phyloP scores from a whole-genome alignment of 129 eudicot species.

The Logfia minima region DNA sequence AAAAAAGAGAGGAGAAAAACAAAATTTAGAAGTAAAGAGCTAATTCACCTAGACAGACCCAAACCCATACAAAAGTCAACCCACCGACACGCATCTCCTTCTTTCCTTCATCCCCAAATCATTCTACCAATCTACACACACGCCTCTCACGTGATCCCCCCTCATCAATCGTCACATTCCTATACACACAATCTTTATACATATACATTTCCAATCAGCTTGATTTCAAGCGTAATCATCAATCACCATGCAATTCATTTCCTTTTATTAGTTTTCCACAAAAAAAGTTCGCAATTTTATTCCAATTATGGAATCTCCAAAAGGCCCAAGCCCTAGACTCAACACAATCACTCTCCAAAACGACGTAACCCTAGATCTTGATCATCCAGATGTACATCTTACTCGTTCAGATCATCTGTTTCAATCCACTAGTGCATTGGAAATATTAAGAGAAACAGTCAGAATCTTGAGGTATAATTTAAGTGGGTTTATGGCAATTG shows the following conservation, averaged over 20 bases:
- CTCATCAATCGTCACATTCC: constrained; percentile 8
- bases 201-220: constrained; percentile 19
- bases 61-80: constrained; percentile 24
- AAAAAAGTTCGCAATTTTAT: not conserved
- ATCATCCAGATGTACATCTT: constrained; percentile 22
- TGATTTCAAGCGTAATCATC: constrained; percentile 8
- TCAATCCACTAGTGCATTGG: constrained; percentile 78
- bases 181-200: not conserved
- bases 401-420: constrained; percentile 49
- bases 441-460: constrained; percentile 82
- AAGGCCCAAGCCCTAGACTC: constrained; percentile 53
- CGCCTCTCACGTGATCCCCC: constrained; percentile 22
- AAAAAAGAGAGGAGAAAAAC: too few relatives aligned
- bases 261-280: not conserved
- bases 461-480: constrained; percentile 71
- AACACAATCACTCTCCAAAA: constrained; percentile 34
- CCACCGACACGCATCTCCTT: constrained; percentile 38
- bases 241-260: constrained; percentile 8
- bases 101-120: constrained; percentile 28
- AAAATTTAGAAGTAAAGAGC: too few relatives aligned
- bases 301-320: constrained; percentile 54
- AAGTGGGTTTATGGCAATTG: constrained; percentile 64
- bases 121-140: constrained; percentile 13
- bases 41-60: not conserved
- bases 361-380: constrained; percentile 35